Evolutionary conservation across 371 early-diverging fungal genomes (phyloP).

Genomic region (Rhizopus delemar): DNA sequence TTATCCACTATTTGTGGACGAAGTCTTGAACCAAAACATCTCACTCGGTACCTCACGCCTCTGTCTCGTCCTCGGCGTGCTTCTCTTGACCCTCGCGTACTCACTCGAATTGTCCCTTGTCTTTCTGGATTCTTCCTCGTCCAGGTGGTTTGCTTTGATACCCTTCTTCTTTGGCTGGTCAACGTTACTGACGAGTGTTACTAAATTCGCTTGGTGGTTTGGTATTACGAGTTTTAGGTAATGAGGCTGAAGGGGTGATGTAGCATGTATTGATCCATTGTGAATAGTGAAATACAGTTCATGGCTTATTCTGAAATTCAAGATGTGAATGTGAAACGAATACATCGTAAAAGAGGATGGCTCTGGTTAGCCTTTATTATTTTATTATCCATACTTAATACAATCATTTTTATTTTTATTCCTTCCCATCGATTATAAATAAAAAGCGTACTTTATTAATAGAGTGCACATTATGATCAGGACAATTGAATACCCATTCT

Average conservation of each 20-base stretch:
- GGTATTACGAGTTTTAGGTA: conserved; percentile 44
- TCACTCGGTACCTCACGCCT: conserved; percentile 23
- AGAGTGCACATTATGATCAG: too few relatives aligned
- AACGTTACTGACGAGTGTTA: conserved; percentile 30
- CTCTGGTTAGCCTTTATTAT: conserved; percentile 28
- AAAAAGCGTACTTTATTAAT: not conserved
- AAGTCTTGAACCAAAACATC: conserved; percentile 42
- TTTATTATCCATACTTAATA: conserved; percentile 34
- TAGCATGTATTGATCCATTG: not conserved
- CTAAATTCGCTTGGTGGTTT: conserved; percentile 48
- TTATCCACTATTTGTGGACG: conserved; percentile 49
- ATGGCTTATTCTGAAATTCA: conserved; percentile 36
- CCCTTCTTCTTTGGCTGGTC: conserved; percentile 50
- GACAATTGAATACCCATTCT: too few relatives aligned
- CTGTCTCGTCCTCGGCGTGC: conserved; percentile 21
- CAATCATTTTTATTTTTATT: conserved; percentile 45
- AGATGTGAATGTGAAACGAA: conserved; percentile 40
- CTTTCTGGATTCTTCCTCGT: conserved; percentile 27
- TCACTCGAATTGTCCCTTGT: conserved; percentile 43
- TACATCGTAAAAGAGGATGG: conserved; percentile 44
- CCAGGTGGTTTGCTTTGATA: conserved; percentile 37
- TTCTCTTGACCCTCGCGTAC: conserved; percentile 40
- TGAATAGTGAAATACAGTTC: conserved; percentile 38
- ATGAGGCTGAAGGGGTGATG: not conserved
- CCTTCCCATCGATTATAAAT: conserved; percentile 40